Evolutionary conservation across 2,329 filamentous ascomycete species (phyloP).

Genomic region (Ceratocystis huliohia): DNA sequence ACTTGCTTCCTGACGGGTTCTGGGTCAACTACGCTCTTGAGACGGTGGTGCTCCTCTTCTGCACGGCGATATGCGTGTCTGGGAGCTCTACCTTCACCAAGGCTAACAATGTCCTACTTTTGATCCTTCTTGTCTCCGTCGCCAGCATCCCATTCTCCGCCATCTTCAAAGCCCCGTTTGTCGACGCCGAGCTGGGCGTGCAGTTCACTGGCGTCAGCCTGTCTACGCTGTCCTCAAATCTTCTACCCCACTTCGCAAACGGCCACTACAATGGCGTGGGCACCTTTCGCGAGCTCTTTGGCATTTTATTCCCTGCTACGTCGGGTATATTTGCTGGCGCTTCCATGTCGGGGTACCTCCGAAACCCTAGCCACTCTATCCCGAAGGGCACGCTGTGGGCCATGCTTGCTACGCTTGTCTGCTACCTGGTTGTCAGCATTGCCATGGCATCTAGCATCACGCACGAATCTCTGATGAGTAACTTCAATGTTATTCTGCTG

Average conservation of each 20-base stretch:
- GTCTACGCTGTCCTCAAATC: conserved; percentile 58
- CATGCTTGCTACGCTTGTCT: conserved; percentile 59
- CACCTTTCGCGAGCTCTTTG: conserved; percentile 72
- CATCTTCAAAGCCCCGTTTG: conserved; percentile 54
- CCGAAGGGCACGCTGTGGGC: conserved; percentile 73
- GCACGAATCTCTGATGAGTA: conserved; percentile 57
- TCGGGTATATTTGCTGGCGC: conserved; percentile 56
- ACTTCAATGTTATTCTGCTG: conserved; percentile 68
- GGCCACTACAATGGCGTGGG: conserved; percentile 49
- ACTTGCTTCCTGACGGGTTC: conserved; percentile 53
- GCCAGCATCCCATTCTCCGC: conserved; percentile 75
- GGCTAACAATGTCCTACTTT: conserved; percentile 63
- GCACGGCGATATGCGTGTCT: conserved; percentile 62
- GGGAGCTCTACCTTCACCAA: conserved; percentile 70
- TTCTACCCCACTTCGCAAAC: conserved; percentile 55
- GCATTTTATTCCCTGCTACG: conserved; percentile 64
- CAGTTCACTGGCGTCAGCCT: conserved; percentile 67
- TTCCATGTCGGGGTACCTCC: conserved; percentile 80
- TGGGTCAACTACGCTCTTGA: conserved; percentile 69
- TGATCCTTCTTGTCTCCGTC: conserved; percentile 58
- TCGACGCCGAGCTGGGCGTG: conserved; percentile 47
- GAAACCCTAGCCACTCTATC: conserved; percentile 70
- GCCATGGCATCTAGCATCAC: conserved; percentile 67
- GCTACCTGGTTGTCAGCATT: conserved; percentile 64
- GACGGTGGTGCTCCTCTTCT: conserved; percentile 56